Evolutionary conservation across 2,329 filamentous ascomycete species (phyloP), one percentile per base, ranked within the genome.

Genomic region (Xylariaceae sp.): DNA sequence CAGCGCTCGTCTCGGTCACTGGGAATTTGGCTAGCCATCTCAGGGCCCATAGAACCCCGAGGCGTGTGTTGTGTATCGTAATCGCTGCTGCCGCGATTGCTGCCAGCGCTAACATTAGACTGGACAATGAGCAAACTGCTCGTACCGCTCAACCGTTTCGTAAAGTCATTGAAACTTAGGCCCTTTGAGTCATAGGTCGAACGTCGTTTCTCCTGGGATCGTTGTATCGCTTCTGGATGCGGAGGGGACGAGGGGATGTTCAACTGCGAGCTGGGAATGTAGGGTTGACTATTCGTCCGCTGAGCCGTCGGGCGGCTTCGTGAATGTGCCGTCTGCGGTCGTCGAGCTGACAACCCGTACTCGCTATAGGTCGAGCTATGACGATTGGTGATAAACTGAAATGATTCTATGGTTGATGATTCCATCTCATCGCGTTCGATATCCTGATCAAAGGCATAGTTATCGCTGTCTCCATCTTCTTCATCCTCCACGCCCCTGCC

Each of bases 121-220:
- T 84, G 80, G 51, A 83, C 74, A 43, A 84, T 72, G 49, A 85
- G 71, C 64, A 83, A 69, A 66, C 78, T 83, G 65, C 79, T 83
- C 48, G 80, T 83, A 65, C 78, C 83, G 61, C 80, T 84, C 50
- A 85, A 67, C 57, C 80, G 73, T 65, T 80, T 81, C 44, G 80
- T 79, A 58, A 84, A 81, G 50, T 86, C 82, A 61, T 76, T 79
- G 60, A 85, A 83, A 70, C 79, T 83, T 51, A 83, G 74, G 55
- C 80, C 75, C 71, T 84, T 84, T 44, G 71, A 70, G 65, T 78
- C 82, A 10, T 77, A 78, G 39, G 71, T 72, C 26, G 81, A 84
- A 45, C 74, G 72, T 30, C 79, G 76, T 59, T 80, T 79, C 50
- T 80, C 76, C 45, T 65, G 64, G 51, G 63, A 64, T 42, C 68